These are phyloP conservation scores for Rhizophagus clarus DNA, from an alignment of 192 early-diverging fungal species.

Conservation along the genomic window DNA sequence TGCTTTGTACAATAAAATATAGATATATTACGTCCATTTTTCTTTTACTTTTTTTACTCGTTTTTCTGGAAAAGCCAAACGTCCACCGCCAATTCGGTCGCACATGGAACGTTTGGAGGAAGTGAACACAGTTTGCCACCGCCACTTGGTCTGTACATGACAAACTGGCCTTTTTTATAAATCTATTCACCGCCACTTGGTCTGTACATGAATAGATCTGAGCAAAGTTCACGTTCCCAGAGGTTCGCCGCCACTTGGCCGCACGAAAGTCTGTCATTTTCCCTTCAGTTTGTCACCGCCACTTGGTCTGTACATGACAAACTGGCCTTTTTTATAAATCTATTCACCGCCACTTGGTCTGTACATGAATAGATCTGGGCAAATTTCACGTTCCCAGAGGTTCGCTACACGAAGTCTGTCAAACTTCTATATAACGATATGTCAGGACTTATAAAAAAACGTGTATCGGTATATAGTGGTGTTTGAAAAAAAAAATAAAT, in stretches of 20 bases:
- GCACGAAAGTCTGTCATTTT: not conserved
- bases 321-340: conserved; percentile 7
- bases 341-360: too few relatives aligned
- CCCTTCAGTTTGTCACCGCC: conserved; percentile 9
- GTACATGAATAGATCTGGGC: too few relatives aligned
- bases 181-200: not conserved
- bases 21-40: too few relatives aligned
- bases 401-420: not conserved
- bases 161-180: conserved; percentile 12
- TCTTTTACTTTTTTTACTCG: too few relatives aligned
- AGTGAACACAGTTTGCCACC: conserved; percentile 9
- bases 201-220: conserved; percentile 6
- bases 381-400: too few relatives aligned
- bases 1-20: too few relatives aligned
- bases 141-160: not conserved
- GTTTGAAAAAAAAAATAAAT: too few relatives aligned
- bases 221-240: not conserved
- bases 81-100: not conserved
- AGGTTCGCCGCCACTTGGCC: not conserved
- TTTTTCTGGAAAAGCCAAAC: not conserved
- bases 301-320: not conserved
- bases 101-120: conserved; percentile 5
- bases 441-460: too few relatives aligned
- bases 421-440: too few relatives aligned
- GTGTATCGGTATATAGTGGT: not conserved